A percentile compares a stretch with the other conserved stretches of the same genome.
Conservation (phyloP, 2,329 filamentous ascomycete genomes). For the Cordyceps javanica region DNA sequence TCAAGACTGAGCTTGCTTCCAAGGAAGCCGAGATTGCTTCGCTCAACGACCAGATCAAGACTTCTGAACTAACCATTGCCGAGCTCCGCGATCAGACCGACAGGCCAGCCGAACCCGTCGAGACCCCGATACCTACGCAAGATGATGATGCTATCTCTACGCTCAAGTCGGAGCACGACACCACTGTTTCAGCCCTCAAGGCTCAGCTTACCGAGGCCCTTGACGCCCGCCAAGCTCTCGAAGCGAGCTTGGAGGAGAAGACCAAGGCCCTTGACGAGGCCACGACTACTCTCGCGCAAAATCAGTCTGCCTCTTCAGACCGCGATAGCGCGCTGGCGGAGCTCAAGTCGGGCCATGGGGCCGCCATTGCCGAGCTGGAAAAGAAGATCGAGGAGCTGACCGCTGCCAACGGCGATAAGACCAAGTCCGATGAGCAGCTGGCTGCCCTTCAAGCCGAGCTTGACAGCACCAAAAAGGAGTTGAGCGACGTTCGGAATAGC, state of each 20-base stretch:
- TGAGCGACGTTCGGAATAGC: neutral
- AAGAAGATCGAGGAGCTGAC: constrained; percentile 49
- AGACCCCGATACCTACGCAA: constrained; percentile 31
- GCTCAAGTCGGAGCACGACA: constrained; percentile 44
- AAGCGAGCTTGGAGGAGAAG: constrained; percentile 41
- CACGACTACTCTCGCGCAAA: constrained; percentile 40
- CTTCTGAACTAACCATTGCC: constrained; percentile 49
- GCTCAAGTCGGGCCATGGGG: constrained; percentile 45
- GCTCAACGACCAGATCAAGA: constrained; percentile 50
- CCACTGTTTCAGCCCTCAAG: constrained; percentile 41
- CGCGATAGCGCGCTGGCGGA: constrained; percentile 45
- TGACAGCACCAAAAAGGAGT: constrained; percentile 40
- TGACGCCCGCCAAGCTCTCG: constrained; percentile 41
- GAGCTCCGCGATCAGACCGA: constrained; percentile 46
- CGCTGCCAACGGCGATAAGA: constrained; percentile 38
- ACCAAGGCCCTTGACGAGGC: constrained; percentile 35
- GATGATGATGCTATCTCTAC: constrained; percentile 37
- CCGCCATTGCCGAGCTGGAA: constrained; percentile 42
- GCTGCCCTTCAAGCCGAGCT: constrained; percentile 44
- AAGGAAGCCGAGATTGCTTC: constrained; percentile 52
- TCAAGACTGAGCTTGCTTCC: constrained; percentile 53
- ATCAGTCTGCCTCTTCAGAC: constrained; percentile 27
- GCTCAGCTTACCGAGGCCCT: constrained; percentile 42
- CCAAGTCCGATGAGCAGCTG: constrained; percentile 45
- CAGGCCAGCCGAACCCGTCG: constrained; percentile 32